Evolutionary conservation across 2,329 filamentous ascomycete species (phyloP).

Genomic region (Apiospora marii): DNA sequence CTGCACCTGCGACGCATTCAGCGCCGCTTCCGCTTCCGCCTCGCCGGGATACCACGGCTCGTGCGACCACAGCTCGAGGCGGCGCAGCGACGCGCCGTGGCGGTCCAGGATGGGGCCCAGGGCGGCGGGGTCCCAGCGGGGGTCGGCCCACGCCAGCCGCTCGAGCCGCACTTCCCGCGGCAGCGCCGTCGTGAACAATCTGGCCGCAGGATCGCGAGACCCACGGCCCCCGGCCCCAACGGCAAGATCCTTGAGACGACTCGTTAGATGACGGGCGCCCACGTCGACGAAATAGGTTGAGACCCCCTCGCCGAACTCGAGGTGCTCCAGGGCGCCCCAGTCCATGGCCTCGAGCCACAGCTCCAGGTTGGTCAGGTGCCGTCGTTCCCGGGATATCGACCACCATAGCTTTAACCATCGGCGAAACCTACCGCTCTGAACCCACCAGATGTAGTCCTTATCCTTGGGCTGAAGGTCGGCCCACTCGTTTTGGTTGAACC

Average conservation of each 20-base stretch:
- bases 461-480: not conserved
- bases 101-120: not conserved
- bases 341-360: slow-evolving; percentile 26
- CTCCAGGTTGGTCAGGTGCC: slow-evolving; percentile 7
- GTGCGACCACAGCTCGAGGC: not conserved
- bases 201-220: not conserved
- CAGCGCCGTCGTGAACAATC: not conserved
- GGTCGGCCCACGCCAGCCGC: not conserved
- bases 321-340: slow-evolving; percentile 16
- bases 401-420: not conserved
- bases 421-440: not conserved
- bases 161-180: not conserved
- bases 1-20: not conserved
- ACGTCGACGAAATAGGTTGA: slow-evolving; percentile 12
- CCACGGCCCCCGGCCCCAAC: not conserved
- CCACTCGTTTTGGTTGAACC: not conserved
- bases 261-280: not conserved
- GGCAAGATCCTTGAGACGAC: slow-evolving; percentile 3
- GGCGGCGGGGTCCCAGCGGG: not conserved
- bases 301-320: slow-evolving; percentile 2
- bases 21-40: not conserved
- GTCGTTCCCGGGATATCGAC: not conserved
- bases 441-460: not conserved
- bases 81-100: not conserved
- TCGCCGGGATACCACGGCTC: not conserved